Evolutionary conservation across 805 yeast species (phyloP).

Genomic region (Starmerella tilneyi): DNA sequence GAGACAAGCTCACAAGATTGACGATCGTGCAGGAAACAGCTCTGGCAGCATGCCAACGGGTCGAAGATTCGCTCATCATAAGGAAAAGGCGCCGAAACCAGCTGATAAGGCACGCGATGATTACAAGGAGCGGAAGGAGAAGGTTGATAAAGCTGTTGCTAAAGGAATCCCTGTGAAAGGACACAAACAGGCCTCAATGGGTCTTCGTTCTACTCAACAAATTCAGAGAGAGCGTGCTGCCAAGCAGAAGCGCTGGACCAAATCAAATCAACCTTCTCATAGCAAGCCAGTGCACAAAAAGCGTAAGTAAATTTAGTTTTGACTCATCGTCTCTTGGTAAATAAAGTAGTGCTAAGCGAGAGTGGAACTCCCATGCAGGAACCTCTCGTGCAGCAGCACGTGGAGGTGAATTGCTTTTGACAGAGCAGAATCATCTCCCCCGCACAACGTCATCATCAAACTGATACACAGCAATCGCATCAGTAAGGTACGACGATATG

Average conservation of each 20-base stretch:
- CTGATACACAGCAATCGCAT: too few species aligned
- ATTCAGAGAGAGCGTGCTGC: conserved; percentile 65
- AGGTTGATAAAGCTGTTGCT: conserved; percentile 69
- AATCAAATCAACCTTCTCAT: conserved; percentile 35
- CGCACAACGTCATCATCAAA: too few species aligned
- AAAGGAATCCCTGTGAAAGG: conserved; percentile 61
- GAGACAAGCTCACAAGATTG: conserved; percentile 59
- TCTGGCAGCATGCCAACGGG: conserved; percentile 35
- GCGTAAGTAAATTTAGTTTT: not conserved
- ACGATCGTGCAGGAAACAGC: conserved; percentile 44
- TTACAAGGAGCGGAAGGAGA: conserved; percentile 67
- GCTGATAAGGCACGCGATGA: conserved; percentile 92
- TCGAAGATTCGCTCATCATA: conserved; percentile 55
- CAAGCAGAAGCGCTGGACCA: conserved; percentile 64
- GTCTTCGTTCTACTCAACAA: conserved; percentile 57
- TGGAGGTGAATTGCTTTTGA: too few species aligned
- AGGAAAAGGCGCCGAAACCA: conserved; percentile 65
- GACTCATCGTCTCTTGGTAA: too few species aligned
- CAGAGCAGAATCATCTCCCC: too few species aligned
- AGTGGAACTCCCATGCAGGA: too few species aligned
- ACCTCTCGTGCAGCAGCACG: too few species aligned
- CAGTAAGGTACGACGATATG: too few species aligned
- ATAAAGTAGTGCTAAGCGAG: too few species aligned
- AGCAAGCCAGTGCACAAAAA: conserved; percentile 1
- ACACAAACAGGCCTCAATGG: conserved; percentile 35